Base-by-base conservation (phyloP, 2,329 filamentous ascomycete species). In the Fusarium fracticaudum region DNA sequence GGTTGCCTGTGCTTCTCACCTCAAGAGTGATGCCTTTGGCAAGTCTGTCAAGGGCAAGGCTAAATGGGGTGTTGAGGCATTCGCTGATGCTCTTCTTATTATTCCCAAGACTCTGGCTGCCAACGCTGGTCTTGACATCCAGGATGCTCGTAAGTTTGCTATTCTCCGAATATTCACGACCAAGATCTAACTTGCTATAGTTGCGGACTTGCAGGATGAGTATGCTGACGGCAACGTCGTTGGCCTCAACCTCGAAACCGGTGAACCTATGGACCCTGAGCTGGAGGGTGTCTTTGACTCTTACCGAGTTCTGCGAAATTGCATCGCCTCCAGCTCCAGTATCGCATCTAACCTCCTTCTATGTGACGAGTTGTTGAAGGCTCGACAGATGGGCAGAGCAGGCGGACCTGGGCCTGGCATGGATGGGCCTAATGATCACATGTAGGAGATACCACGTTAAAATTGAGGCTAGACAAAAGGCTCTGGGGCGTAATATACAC, bases 71-170 rank as follows among this genome's bases (percentile, higher is more conserved):
- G 95, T 99, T 13, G 91, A 92, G 76, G 96, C 96, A 13, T 99
- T 99, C 83, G 94, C 96, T 13, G 96, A 99, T 84, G 96, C 96
- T 60, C 89, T 99, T 51, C 88, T 99, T 72, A 89, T 99, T 79
- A 98, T 99, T 80, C 96, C 96, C 79, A 99, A 99, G 90, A 98
- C 95, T 5, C 88, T 99, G 73, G 96, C 96, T 51, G 95, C 95
- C 76, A 99, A 99, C 81, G 94, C 94, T 60, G 96, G 96, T 69
- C 95, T 98, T 79, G 96, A 99, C 80, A 94, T 99, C 72, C 96
- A 99, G 85, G 96, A 99, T 85, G 92, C 95, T 76, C 87, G 94
- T 96, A 88, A 89, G 93, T 91, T 43, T 35, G 18, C 18, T n/a
- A 24, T 55, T 18, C 40, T 4, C 8, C 22, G 31, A n/a, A 10